Evolutionary conservation across 2,329 filamentous ascomycete species (phyloP), one percentile per base, ranked within the genome.

Genomic region (Cytospora paraplurivora): DNA sequence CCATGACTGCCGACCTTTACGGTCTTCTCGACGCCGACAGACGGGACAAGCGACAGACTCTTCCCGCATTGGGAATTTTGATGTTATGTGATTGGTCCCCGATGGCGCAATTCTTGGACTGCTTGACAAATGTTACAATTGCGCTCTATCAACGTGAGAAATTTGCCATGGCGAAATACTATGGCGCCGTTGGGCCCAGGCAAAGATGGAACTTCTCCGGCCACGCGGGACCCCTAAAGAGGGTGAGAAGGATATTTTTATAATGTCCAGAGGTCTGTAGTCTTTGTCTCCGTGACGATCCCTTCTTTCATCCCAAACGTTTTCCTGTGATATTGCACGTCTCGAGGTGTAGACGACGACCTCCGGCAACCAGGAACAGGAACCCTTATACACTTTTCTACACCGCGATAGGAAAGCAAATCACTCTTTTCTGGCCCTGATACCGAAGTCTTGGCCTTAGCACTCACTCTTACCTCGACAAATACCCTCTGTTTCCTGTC

Each of bases 31-130:
- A 41, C 35, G 49, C 60, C 60, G 64, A 57, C 56, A 62, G 55
- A 60, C 63, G 63, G 59, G 49, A 35, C 27, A 41, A 57, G 51
- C 44, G 44, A 47, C n/a, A 21, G 44, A 47, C 44, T 60, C 52
- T 59, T 63, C 56, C 64, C 61, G 62, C 49, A 52, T 59, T 63
- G 27, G 64, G 47, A 58, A 13, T 33, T 51, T 53, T 44, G 21
- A 27, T 37, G 47, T 56, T 35, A 44, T 58, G 38, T 63, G 64
- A 63, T 63, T 63, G 64, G 60, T 52, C 44, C 44, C 15, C 32
- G 64, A 66, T 66, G 64, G 64, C 64, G 64, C 64, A 66, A 66
- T 66, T 65, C 59, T 35, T 33, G 47, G 49, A 44, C 37, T 55
- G 49, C 41, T 62, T 58, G 56, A 44, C 62, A 62, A 53, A 62